Evolutionary conservation across 352 stramenopile genomes (phyloP).

Genomic region (Phytopythium delawarense): DNA sequence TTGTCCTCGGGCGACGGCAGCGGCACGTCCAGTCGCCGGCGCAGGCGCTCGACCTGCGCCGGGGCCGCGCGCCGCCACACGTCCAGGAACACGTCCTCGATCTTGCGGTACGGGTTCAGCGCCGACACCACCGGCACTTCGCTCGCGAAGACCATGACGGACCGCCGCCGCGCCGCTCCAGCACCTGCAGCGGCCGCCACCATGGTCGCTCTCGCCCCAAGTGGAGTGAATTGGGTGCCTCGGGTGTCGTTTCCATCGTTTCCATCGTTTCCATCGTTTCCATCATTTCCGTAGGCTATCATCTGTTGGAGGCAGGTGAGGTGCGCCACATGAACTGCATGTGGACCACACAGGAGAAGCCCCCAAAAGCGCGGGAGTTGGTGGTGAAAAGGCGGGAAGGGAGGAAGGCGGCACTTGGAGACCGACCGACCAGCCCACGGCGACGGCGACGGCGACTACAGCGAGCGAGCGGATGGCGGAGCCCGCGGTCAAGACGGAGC

Average conservation of each 20-base stretch:
- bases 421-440: no score
- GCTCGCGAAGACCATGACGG: slow-evolving; percentile 83
- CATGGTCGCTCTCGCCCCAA: background rate
- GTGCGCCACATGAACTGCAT: no score
- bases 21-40: slow-evolving; percentile 39
- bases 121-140: slow-evolving; percentile 82
- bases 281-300: no score
- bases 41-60: slow-evolving; percentile 43
- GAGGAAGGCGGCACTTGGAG: no score
- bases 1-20: slow-evolving; percentile 48
- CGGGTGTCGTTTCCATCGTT: no score
- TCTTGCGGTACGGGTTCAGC: slow-evolving; percentile 77
- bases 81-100: slow-evolving; percentile 80
- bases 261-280: no score
- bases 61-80: slow-evolving; percentile 80
- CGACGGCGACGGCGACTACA: no score
- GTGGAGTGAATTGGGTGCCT: no score
- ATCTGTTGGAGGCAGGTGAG: no score
- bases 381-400: no score
- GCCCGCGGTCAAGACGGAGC: slow-evolving; percentile 8
- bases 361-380: no score
- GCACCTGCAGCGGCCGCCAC: background rate
- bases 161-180: slow-evolving; percentile 5
- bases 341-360: no score
- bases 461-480: slow-evolving; percentile 20